Percentiles rank a stretch among this genome's conserved stretches.
phyloP scores from a whole-genome alignment of 352 stramenopile species.

The Phytopythium oedochilum region DNA sequence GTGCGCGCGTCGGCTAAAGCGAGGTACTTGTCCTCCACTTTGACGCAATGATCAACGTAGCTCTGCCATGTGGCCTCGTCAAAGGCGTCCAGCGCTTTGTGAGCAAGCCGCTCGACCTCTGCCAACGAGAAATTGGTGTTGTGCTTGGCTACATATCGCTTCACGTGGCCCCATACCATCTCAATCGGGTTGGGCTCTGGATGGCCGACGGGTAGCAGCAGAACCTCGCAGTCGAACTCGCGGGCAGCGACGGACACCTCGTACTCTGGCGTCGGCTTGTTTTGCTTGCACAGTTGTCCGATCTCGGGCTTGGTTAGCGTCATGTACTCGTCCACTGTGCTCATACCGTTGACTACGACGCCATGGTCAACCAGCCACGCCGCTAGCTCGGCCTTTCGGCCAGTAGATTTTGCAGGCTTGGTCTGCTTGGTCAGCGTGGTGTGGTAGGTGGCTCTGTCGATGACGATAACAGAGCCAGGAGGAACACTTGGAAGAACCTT shows the following conservation, averaged over 20 bases:
- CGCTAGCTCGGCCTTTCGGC: too few species aligned
- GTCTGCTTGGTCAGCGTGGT: conserved; percentile 9
- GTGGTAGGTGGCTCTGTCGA: conserved; percentile 19
- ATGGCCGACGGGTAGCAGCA: conserved; percentile 10
- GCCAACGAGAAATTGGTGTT: conserved; percentile 14
- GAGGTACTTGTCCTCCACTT: conserved; percentile 12
- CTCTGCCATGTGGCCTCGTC: conserved; percentile 2
- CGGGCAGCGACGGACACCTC: neutral
- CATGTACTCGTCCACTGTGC: neutral
- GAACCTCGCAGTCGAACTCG: conserved; percentile 6
- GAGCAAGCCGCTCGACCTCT: conserved; percentile 10
- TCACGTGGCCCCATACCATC: conserved; percentile 10
- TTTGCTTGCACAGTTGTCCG: conserved; percentile 1
- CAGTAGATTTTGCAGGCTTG: too few species aligned
- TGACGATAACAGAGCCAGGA: conserved; percentile 11
- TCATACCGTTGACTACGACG: neutral
- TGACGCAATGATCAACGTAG: conserved; percentile 13
- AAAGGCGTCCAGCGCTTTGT: conserved; percentile 8
- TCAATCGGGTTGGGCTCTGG: conserved; percentile 20
- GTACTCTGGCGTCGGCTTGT: conserved; percentile 7
- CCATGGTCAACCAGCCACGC: conserved; percentile 7
- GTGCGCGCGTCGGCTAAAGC: neutral
- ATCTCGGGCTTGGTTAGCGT: conserved; percentile 4
- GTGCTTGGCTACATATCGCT: conserved; percentile 9
- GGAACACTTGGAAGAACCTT: conserved; percentile 6